Evolutionary conservation across 2,329 filamentous ascomycete genomes (phyloP), one percentile per base, ranked within the genome.

Genomic region (Acephala macrosclerotiorum): DNA sequence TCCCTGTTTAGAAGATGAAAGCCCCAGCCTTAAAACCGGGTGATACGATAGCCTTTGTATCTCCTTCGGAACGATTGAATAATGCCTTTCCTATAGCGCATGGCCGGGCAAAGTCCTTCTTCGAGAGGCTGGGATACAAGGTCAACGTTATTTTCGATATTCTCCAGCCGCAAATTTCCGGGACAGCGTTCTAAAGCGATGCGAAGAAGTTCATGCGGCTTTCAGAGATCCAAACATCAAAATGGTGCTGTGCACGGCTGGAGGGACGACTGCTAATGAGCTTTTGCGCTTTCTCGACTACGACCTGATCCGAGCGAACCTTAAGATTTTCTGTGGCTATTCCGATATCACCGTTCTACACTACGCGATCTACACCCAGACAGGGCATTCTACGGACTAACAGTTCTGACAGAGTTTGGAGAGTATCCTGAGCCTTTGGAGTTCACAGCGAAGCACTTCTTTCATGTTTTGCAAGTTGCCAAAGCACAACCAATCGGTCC

Each of bases 251-350:
- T 73, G 68, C 65, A 74, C 70, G 1, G 69, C 72, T 22, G 76
- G 75, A 9, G 76, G 75, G 0, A 35, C 61, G 1, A 61, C 64
- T 26, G 69, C 68, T 18, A 75, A 75, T 38, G 74, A 76, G 58
- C 38, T 77, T 8, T 66, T 77, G 0, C 72, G 66, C 0, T 64
- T 70, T 26, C 66, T 77, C 2, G 72, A 77, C 58, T 77, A 75
- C 56, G 61, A 66, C 1, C 53, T 77, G 29, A 75, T 77, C 22
- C 63, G 57, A 25, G 20, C 47, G 0, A 67, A 77, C 45, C 75
- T 75, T 1, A 77, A 77, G 65, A 74, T 77, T 14, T 77, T 77
- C 67, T 59, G 69, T 26, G 75, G 75, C 9, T 76, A 73, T 59
- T 74, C 70, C 3, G 76, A 77, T 58, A 75, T 74, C 58, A 77